Percentiles rank a stretch among this genome's conserved stretches.
Conservation (phyloP, 2,329 filamentous ascomycete species). For the Dactylellina parvicollis region DNA sequence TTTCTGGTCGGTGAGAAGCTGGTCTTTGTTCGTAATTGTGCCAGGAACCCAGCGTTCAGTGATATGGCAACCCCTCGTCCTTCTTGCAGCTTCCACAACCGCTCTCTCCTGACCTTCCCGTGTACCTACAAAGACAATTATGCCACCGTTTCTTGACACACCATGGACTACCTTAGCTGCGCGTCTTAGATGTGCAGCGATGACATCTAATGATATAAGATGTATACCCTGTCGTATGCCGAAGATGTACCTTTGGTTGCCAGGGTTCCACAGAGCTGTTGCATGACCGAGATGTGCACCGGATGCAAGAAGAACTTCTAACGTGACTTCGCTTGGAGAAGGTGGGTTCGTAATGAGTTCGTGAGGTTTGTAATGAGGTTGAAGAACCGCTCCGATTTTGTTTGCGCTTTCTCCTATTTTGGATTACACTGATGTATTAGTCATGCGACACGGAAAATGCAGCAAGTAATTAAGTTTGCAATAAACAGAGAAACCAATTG, state of each 20-base stretch:
- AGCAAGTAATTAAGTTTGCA: background rate
- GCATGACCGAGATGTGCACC: constrained; percentile 91
- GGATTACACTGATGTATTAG: constrained; percentile 3
- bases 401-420: constrained; percentile 53
- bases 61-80: constrained; percentile 83
- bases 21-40: constrained; percentile 88
- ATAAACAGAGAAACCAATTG: background rate
- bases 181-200: constrained; percentile 86
- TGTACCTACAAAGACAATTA: constrained; percentile 91
- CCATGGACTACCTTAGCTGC: constrained; percentile 92
- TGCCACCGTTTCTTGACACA: constrained; percentile 80
- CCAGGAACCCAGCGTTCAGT: constrained; percentile 95
- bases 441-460: background rate
- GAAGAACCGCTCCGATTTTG: constrained; percentile 58
- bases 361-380: constrained; percentile 71
- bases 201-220: constrained; percentile 90
- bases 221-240: constrained; percentile 88
- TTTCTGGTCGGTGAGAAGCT: constrained; percentile 77
- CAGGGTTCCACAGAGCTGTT: constrained; percentile 91
- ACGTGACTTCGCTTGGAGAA: constrained; percentile 78
- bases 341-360: constrained; percentile 78
- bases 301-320: constrained; percentile 88
- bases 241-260: constrained; percentile 92
- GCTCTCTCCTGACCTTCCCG: constrained; percentile 80
- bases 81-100: constrained; percentile 80